These are phyloP conservation scores for Cutaneotrichosporon cyanovorans DNA, from an alignment of 1,284 basidiomycete genomes.

Conservation along the genomic window DNA sequence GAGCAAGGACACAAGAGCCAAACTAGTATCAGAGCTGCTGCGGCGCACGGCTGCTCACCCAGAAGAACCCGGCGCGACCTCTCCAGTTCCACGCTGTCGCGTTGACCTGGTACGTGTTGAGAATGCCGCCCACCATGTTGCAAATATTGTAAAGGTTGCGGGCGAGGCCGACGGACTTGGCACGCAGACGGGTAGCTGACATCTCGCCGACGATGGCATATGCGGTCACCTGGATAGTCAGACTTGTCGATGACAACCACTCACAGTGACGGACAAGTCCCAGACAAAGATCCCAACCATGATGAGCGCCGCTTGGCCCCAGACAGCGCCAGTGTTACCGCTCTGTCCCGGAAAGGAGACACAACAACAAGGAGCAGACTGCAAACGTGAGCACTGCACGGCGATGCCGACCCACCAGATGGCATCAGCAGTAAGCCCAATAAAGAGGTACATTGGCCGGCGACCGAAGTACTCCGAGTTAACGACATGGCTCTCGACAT, in stretches of 20 bases:
- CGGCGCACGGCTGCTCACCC: constrained; percentile 29
- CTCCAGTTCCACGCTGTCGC: constrained; percentile 22
- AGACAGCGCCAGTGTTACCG: constrained; percentile 3
- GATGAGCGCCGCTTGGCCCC: constrained; percentile 18
- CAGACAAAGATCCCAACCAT: constrained; percentile 23
- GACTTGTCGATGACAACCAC: too few species aligned
- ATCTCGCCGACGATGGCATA: constrained; percentile 45
- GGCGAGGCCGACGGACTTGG: constrained; percentile 49
- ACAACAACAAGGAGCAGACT: constrained; percentile 46
- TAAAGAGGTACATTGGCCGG: constrained; percentile 47
- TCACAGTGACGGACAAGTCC: constrained; percentile 25
- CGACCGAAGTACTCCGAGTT: constrained; percentile 35
- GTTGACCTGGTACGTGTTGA: constrained; percentile 20
- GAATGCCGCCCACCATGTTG: constrained; percentile 7
- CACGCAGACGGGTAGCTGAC: constrained; percentile 45
- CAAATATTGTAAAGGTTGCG: constrained; percentile 46
- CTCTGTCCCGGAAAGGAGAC: constrained; percentile 13
- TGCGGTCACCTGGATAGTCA: constrained; percentile 15
- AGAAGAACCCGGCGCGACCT: constrained; percentile 28
- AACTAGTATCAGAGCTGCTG: constrained; percentile 8
- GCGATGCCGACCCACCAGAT: not conserved
- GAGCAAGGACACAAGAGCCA: constrained; percentile 22
- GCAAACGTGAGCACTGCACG: constrained; percentile 37
- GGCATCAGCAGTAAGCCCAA: constrained; percentile 7
- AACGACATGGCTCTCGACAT: too few species aligned